Evolutionary conservation across 2,329 filamentous ascomycete species (phyloP), one percentile per base, ranked within the genome.

Genomic region (Bipolaris sorokiniana): DNA sequence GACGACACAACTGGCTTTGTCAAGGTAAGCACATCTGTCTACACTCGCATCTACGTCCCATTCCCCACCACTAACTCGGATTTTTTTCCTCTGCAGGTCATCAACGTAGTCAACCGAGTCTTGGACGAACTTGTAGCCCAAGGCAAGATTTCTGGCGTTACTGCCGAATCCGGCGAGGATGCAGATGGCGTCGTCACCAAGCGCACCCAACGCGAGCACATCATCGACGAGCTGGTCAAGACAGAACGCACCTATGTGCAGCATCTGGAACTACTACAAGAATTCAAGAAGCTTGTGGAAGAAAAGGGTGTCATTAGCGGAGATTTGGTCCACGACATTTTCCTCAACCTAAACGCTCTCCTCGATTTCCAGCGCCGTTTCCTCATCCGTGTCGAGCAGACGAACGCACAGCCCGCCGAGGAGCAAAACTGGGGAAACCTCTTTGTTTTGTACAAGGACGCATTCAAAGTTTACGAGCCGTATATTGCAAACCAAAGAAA

Each of bases 161-260:
- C 22, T 10, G 7, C 52, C 22, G 61, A 82, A 87, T 78, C 78
- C 76, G 66, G 74, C 2, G 83, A 86, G 15, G 85, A 85, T 6
- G 79, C 58, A 37, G 70, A 68, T 10, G 70, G 70, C 16, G 69
- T 72, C 46, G 66, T 79, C 26, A 78, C 80, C 22, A 87, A 88
- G 46, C 85, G 88, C 54, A 87, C 86, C 1, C 86, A 91, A 73
- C 89, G 92, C 64, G 91, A 97, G 69, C 90, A 97, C 75, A 92
- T 98, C 59, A 86, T 99, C 41, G 88, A 90, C 70, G 95, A 99
- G 77, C 80, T 99, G 45, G 90, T 99, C 54, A 91, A 94, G 68
- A 98, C 94, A 1, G 95, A 99, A 78, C 88, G 95, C 61, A 97
- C 97, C 78, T 99, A 99, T 68, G 95, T 98, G 3, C 93, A 98